These are phyloP conservation scores for Dactylis glomerata DNA, from an alignment of 176 grass and related monocot species.

Conservation along the genomic window DNA sequence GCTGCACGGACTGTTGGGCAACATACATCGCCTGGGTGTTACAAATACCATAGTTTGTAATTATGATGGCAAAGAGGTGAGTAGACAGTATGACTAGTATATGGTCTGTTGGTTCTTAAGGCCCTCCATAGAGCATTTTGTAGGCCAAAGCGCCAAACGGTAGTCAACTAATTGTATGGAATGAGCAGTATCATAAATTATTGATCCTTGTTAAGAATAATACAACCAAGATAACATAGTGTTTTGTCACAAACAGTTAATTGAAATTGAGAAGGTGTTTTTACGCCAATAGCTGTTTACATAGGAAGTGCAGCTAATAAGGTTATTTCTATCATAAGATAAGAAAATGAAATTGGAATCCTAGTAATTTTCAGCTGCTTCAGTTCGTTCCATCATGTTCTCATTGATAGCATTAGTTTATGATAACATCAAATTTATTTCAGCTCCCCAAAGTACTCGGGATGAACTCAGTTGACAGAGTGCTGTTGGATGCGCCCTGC, in stretches of 20 bases:
- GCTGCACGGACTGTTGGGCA: constrained; percentile 74
- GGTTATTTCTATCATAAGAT: constrained; percentile 15
- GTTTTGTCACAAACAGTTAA: neutral
- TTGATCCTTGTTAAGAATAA: neutral
- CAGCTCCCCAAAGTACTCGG: constrained; percentile 92
- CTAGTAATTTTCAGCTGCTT: neutral
- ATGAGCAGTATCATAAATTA: neutral
- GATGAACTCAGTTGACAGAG: constrained; percentile 88
- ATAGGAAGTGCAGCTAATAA: neutral
- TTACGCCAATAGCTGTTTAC: neutral
- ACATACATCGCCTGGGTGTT: constrained; percentile 96
- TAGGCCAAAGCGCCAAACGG: constrained; percentile 2
- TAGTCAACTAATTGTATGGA: neutral
- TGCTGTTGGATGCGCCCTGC: constrained; percentile 95
- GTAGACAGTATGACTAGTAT: neutral
- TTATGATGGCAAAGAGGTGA: constrained; percentile 96
- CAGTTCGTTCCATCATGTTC: neutral
- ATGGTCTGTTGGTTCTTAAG: neutral
- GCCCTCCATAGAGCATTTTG: neutral
- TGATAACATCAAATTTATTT: constrained; percentile 24
- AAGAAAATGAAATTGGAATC: neutral
- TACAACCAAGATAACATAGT: neutral
- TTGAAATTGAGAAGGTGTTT: neutral
- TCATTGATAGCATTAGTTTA: neutral
- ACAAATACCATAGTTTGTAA: constrained; percentile 95